These are phyloP conservation scores for Tremella mesenterica DNA, from an alignment of 768 basidiomycete species.

Conservation along the genomic window DNA sequence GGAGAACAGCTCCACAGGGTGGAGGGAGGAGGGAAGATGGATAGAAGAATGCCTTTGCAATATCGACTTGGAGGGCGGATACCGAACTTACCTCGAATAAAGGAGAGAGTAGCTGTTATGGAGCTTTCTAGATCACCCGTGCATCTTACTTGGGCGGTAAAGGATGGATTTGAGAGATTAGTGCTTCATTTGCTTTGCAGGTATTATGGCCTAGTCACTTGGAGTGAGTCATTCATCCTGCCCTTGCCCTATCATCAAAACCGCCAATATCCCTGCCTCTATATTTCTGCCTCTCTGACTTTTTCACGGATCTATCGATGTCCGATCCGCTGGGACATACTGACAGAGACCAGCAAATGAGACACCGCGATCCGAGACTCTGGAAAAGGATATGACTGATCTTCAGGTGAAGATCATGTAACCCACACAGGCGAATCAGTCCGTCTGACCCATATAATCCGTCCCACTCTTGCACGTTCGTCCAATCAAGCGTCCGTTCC, in stretches of 20 bases:
- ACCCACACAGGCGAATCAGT: slow-evolving; percentile 9
- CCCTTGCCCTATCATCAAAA: background rate
- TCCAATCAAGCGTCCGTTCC: slow-evolving; percentile 5
- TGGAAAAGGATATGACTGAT: background rate
- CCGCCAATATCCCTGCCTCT: background rate
- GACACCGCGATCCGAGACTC: background rate
- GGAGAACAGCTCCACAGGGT: background rate
- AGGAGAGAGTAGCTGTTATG: slow-evolving; percentile 22
- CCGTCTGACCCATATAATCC: slow-evolving; percentile 39
- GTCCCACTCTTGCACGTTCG: slow-evolving; percentile 23
- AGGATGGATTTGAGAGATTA: slow-evolving; percentile 39
- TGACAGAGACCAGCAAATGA: too few species aligned
- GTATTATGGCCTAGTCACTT: slow-evolving; percentile 41
- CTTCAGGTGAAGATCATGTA: slow-evolving; percentile 35
- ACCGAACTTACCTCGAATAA: slow-evolving; percentile 21
- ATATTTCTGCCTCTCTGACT: too few species aligned
- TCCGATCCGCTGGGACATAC: too few species aligned
- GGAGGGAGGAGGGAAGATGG: background rate
- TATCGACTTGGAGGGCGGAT: too few species aligned
- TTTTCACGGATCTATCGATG: too few species aligned
- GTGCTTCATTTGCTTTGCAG: slow-evolving; percentile 37
- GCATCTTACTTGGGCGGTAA: slow-evolving; percentile 38
- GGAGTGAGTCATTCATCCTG: slow-evolving; percentile 28
- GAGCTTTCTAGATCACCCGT: slow-evolving; percentile 37
- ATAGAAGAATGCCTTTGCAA: too few species aligned